These are phyloP conservation scores for Paramarasmius palmivorus DNA, from an alignment of 1,284 basidiomycete genomes.

Conservation along the genomic window DNA sequence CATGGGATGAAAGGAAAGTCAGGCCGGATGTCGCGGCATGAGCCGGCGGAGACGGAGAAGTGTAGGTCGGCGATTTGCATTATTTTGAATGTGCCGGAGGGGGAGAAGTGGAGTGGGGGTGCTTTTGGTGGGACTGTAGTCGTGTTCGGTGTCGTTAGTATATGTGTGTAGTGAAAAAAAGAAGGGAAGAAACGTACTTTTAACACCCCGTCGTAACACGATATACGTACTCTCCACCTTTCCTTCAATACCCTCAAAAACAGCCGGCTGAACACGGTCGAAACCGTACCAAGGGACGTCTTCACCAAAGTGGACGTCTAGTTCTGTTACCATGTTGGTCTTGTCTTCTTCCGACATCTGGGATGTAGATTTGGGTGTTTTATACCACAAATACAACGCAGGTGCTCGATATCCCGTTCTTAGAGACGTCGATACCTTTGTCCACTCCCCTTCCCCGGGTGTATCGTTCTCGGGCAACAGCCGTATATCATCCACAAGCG, in stretches of 20 bases:
- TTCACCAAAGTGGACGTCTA: constrained; percentile 86
- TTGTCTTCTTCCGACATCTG: constrained; percentile 62
- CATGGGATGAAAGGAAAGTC: constrained; percentile 24
- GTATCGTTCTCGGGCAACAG: too few species aligned
- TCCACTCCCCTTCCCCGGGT: too few species aligned
- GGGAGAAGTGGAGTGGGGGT: constrained; percentile 78
- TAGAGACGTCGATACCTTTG: constrained; percentile 54
- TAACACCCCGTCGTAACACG: constrained; percentile 63
- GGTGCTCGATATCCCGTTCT: constrained; percentile 53
- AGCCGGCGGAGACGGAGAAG: constrained; percentile 74
- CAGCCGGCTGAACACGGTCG: too few species aligned
- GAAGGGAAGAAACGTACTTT: constrained; percentile 45
- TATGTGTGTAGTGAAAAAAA: background rate
- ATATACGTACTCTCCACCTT: constrained; percentile 55
- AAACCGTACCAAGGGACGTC: constrained; percentile 85
- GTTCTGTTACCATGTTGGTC: constrained; percentile 74
- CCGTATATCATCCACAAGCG: too few species aligned
- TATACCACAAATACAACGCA: constrained; percentile 76
- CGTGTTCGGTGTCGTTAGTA: too few species aligned
- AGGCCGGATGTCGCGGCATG: constrained; percentile 76
- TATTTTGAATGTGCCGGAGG: constrained; percentile 82
- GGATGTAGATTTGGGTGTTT: constrained; percentile 56
- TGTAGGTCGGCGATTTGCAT: constrained; percentile 92
- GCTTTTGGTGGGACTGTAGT: constrained; percentile 63
- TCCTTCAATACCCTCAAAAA: too few species aligned